These are phyloP conservation scores for Fragaria nilgerrensis DNA, from an alignment of 306 rosid species.

Conservation along the genomic window DNA sequence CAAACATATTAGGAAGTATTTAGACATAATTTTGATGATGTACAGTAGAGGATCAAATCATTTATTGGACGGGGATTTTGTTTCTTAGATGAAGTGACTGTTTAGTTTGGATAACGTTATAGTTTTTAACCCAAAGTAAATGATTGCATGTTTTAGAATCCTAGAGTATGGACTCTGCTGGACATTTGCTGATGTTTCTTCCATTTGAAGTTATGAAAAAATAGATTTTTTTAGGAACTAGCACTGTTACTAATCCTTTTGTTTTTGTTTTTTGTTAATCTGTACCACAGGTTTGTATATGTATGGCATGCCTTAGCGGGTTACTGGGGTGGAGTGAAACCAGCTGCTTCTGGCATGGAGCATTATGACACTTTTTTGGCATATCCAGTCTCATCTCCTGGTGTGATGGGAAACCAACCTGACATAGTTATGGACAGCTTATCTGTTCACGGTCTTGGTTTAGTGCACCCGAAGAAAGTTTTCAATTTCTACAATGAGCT, in stretches of 20 bases:
- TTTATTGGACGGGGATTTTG: background rate
- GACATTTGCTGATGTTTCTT: background rate
- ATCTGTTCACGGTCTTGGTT: constrained; percentile 85
- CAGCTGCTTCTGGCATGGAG: constrained; percentile 87
- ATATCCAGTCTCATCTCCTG: constrained; percentile 84
- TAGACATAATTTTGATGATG: background rate
- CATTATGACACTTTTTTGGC: constrained; percentile 82
- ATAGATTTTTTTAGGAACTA: background rate
- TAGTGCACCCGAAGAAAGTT: constrained; percentile 88
- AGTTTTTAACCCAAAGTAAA: background rate
- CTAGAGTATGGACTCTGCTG: background rate
- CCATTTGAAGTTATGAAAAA: too few relatives aligned
- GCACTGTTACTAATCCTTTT: background rate
- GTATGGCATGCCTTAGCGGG: constrained; percentile 99
- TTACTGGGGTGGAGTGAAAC: constrained; percentile 99
- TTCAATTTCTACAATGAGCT: constrained; percentile 91
- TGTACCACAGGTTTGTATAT: constrained; percentile 58
- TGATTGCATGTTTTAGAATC: background rate
- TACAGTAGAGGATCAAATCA: background rate
- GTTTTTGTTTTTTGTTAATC: background rate
- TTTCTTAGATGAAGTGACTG: background rate
- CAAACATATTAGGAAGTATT: background rate
- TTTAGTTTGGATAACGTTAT: background rate
- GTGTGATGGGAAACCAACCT: constrained; percentile 86
- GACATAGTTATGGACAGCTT: constrained; percentile 92